Base-by-base conservation (phyloP, 2,329 filamentous ascomycete genomes). In the Cercospora berteroae region DNA sequence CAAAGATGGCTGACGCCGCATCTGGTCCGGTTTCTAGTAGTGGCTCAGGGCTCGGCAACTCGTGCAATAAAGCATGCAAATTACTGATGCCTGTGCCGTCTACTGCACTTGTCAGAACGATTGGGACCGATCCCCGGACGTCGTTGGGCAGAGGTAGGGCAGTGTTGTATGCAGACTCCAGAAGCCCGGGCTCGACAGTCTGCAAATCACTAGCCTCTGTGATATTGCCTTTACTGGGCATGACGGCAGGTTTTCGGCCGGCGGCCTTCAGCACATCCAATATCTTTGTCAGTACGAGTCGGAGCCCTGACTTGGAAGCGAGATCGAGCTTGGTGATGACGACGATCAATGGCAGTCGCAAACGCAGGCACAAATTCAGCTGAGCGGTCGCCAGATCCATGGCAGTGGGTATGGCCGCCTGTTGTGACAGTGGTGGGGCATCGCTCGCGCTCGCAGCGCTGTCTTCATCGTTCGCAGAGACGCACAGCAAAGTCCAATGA, bases 311-410 rank as follows among this genome's bases (percentile, higher is more conserved):
- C 71, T 89, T 93, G 13, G 90, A 94, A 16, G 93, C 93, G 52
- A 96, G 79, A 73, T 99, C 95, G 69, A 96, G 85, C 77, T 98
- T 99, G 0, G 95, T 98, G 67, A 99, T 90, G 25, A 94, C 85
- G 10, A 99, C 86, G 7, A 91, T 86, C 64, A 97, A 82, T 0
- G 93, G 93, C 9, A 94, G 83, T 20, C 89, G 85, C 18, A 98
- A 82, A 71, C 92, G 91, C 31, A 97, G 83, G 74, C 94, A 97
- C 1, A 99, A 83, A 42, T 94, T 89, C 16, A 99, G 83, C 79
- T 98, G 91, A 2, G 92, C 90, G 70, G 90, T 86, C 9, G 90
- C 90, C 4, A 95, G 83, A 73, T 95, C 90, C 52, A 91, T 83
- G 48, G 89, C 87, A 8, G 83, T 83, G 81, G 27, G 80, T 80